Base-by-base conservation (phyloP, 345 rosid species). In the Camelina neglecta region DNA sequence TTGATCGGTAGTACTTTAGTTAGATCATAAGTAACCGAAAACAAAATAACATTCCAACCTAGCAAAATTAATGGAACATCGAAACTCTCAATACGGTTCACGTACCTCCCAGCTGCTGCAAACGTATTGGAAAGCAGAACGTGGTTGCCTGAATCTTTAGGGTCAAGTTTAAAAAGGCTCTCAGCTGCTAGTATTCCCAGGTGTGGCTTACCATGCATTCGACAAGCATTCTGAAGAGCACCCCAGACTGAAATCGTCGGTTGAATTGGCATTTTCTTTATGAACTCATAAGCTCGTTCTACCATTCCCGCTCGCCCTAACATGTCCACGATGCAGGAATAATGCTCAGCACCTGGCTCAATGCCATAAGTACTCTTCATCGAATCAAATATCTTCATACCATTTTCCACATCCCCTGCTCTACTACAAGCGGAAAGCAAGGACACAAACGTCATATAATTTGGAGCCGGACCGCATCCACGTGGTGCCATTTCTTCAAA, bases 201-300 rank as follows among this genome's bases (percentile, higher is more conserved):
- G 4, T 85, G 87, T 26, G 82, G 89, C 81, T 84, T 86, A 69
- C 82, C 59, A 73, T 90, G 78, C 65, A 91, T 89, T 85, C 87
- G 81, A 69, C 96, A 87, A 58, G 94, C 97, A 80, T 86, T 90
- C 55, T 91, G 87, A 77, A 93, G 96, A 60, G 97, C 90, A 2
- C 98, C 96, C 97, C 98, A 93, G 54, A 90, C 80, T 13, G 93
- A 81, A 55, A 88, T 82, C 9, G 94, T 87, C 4, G 94, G 97
- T 60, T 8, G 69, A 47, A 91, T 78, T 15, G 94, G 90, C 89
- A 93, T 85, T 78, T 83, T 76, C 74, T 72, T 80, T 26, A 91
- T 78, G 33, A 91, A 73, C 41, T 88, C 83, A 33, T 86, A 87
- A 49, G 96, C 94, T 51, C 23, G 64, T 56, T 88, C 91, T 29